Percentiles rank a stretch among this genome's conserved stretches.
Conservation (phyloP, 106 monocot species). For the Phalaenopsis aphrodite region DNA sequence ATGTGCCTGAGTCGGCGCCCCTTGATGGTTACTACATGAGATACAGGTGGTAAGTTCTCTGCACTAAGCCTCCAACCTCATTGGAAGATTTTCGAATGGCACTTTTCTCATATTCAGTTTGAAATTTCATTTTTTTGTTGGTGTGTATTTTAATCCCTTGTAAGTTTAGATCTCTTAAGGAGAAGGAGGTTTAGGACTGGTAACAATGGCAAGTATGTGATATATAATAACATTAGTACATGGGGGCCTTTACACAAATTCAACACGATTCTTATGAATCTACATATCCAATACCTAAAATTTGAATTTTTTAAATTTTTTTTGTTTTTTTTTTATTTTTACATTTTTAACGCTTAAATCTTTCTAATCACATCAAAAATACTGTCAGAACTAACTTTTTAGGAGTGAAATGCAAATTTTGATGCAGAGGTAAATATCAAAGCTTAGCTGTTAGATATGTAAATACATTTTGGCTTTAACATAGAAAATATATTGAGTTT, state of each 20-base stretch:
- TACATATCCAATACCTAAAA: too few species aligned
- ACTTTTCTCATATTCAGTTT: not conserved
- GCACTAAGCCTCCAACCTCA: not conserved
- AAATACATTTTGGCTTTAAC: not conserved
- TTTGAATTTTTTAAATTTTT: too few species aligned
- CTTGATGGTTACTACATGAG: conserved; percentile 46
- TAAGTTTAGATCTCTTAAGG: not conserved
- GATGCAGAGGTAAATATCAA: too few species aligned
- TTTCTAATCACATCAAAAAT: too few species aligned
- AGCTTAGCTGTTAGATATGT: too few species aligned
- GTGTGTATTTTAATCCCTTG: not conserved
- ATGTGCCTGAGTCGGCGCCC: conserved; percentile 36
- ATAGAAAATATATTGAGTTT: not conserved
- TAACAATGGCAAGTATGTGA: not conserved
- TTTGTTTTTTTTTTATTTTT: too few species aligned
- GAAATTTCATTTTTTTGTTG: not conserved
- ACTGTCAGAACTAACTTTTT: too few species aligned
- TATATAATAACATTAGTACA: not conserved
- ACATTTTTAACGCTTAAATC: too few species aligned
- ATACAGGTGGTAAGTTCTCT: conserved; percentile 41
- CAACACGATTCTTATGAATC: too few species aligned
- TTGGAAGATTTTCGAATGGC: not conserved
- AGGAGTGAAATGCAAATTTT: too few species aligned
- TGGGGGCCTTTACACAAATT: too few species aligned
- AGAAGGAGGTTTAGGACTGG: not conserved